Evolutionary conservation across 768 basidiomycete species (phyloP).

Genomic region (Lactarius evosmus): DNA sequence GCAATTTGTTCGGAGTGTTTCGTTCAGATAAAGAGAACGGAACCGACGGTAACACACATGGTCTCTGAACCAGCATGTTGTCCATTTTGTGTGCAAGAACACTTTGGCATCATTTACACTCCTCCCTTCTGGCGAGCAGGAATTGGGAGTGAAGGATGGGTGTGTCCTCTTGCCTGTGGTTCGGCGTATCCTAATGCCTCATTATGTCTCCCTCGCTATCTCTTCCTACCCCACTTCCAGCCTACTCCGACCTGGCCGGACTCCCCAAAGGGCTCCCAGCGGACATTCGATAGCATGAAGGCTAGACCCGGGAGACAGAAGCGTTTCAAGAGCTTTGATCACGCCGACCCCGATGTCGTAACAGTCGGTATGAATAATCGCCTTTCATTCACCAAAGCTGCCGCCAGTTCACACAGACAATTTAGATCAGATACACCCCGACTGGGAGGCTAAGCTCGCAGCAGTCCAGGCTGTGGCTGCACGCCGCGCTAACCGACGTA

Average conservation of each 20-base stretch:
- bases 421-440: conserved; percentile 92
- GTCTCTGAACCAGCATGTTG: conserved; percentile 97
- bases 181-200: conserved; percentile 17
- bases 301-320: conserved; percentile 44
- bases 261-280: conserved; percentile 46
- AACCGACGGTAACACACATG: conserved; percentile 91
- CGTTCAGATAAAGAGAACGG: conserved; percentile 95
- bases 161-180: conserved; percentile 37
- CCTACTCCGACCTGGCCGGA: conserved; percentile 49
- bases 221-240: conserved; percentile 16
- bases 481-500: conserved; percentile 91
- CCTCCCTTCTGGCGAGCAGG: conserved; percentile 80
- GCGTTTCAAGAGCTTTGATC: conserved; percentile 85
- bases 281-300: conserved; percentile 31
- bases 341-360: conserved; percentile 86
- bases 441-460: conserved; percentile 96
- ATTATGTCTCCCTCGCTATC: conserved; percentile 5
- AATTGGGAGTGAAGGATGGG: conserved; percentile 69
- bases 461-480: conserved; percentile 93
- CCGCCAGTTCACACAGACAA: conserved; percentile 17
- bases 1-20: conserved; percentile 99
- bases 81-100: conserved; percentile 96
- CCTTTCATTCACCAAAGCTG: not conserved
- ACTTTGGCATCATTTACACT: conserved; percentile 90
- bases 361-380: conserved; percentile 64